Percentiles rank a stretch among this genome's conserved stretches.
Evolutionary conservation across 1,284 basidiomycete genomes (phyloP).

Genomic region (Chalciporus piperatoides): DNA sequence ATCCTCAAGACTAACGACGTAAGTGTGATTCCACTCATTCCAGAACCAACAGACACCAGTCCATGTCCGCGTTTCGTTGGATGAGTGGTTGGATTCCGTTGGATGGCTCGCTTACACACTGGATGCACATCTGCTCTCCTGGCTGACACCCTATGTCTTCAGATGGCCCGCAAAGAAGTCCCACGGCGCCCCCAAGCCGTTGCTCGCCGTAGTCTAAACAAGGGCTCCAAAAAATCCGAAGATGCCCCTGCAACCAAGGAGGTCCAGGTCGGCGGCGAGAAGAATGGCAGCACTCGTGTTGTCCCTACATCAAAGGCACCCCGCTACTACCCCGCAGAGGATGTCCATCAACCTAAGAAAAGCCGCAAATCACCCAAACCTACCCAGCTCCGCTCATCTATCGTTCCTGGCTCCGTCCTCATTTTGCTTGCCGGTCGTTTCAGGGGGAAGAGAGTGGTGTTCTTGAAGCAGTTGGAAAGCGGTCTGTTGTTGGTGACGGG

Average conservation of each 20-base stretch:
- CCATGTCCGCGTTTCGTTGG: background rate
- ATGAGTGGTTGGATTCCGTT: constrained; percentile 20
- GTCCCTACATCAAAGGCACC: constrained; percentile 86
- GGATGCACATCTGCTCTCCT: constrained; percentile 33
- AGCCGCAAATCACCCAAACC: constrained; percentile 84
- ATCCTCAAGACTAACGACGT: constrained; percentile 42
- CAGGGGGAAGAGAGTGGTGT: constrained; percentile 98
- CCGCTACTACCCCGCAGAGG: constrained; percentile 97
- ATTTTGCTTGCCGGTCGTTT: constrained; percentile 98
- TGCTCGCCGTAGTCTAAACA: constrained; percentile 76
- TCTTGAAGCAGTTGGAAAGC: constrained; percentile 94
- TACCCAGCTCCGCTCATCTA: constrained; percentile 78
- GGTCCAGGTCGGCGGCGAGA: constrained; percentile 84
- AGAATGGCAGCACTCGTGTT: constrained; percentile 88
- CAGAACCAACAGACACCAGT: background rate
- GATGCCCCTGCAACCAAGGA: constrained; percentile 66
- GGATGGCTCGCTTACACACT: constrained; percentile 34
- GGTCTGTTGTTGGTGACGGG: constrained; percentile 96
- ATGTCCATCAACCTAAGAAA: constrained; percentile 87
- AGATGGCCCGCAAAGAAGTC: constrained; percentile 94
- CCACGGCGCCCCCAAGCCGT: constrained; percentile 79
- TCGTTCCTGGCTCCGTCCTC: constrained; percentile 93
- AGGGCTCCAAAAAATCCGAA: constrained; percentile 77
- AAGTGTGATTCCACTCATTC: constrained; percentile 28
- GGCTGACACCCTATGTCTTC: constrained; percentile 26